A percentile compares a stretch with the other conserved stretches of the same genome.
Evolutionary conservation across 1,139 yeast species (phyloP).

Genomic region (Arxiozyma bovina): DNA sequence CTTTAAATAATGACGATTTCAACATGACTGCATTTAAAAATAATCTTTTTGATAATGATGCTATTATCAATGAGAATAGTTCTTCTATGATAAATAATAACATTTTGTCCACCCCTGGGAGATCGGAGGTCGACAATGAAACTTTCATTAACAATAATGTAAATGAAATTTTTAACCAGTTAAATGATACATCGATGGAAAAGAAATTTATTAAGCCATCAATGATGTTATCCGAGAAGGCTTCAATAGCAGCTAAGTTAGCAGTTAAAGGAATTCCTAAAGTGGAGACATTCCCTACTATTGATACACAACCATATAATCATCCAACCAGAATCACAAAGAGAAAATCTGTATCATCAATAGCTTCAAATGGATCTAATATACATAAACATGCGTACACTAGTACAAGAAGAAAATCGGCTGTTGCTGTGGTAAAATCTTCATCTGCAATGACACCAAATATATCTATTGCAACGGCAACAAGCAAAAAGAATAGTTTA

Average conservation of each 20-base stretch:
- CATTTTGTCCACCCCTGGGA: not conserved
- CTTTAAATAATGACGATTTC: constrained; percentile 1
- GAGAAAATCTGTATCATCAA: constrained; percentile 8
- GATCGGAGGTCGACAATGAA: not conserved
- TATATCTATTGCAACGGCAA: not conserved
- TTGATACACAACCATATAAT: constrained; percentile 9
- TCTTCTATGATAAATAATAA: not conserved
- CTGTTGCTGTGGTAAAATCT: constrained; percentile 8
- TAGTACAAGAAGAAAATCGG: constrained; percentile 8
- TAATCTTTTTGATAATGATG: not conserved
- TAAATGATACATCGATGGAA: constrained; percentile 5
- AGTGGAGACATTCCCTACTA: constrained; percentile 9
- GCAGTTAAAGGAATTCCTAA: constrained; percentile 16
- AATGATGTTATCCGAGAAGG: constrained; percentile 20
- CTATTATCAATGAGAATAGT: not conserved
- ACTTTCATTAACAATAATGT: not conserved
- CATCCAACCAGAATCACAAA: constrained; percentile 10
- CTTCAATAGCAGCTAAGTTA: constrained; percentile 17
- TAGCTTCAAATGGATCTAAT: not conserved
- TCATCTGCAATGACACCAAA: constrained; percentile 1
- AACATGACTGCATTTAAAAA: not conserved
- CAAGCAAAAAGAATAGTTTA: not conserved
- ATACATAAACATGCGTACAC: not conserved
- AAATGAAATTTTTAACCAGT: not conserved
- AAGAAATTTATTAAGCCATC: constrained; percentile 24